phyloP scores from a whole-genome alignment of 257 asterid species.

The Plantago major region DNA sequence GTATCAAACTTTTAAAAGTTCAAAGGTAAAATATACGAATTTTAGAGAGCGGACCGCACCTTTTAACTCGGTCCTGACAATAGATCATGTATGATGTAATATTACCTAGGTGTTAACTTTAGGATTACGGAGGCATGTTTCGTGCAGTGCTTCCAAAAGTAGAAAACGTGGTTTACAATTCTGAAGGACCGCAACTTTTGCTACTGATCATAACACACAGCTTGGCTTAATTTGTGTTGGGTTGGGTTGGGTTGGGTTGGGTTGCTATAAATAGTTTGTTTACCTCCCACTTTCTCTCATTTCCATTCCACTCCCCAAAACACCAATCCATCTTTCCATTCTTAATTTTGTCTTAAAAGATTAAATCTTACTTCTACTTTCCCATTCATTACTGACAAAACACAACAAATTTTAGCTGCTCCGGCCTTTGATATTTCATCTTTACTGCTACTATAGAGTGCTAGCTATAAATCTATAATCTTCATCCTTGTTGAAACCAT shows the following conservation, averaged over 20 bases:
- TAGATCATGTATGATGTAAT: no score
- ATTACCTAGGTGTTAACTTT: neutral
- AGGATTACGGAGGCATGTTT: slow-evolving; percentile 5
- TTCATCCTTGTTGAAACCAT: neutral
- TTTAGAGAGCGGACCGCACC: no score
- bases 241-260: neutral
- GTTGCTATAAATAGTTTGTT: neutral
- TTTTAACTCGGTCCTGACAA: no score
- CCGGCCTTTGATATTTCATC: no score
- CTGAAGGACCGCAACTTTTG: neutral
- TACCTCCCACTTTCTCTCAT: neutral
- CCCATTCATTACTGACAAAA: no score
- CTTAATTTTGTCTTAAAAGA: neutral
- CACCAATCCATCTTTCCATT: neutral
- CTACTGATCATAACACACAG: neutral
- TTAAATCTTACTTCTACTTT: no score
- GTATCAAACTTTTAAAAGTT: no score
- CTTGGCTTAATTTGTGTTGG: neutral
- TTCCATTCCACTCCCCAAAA: no score
- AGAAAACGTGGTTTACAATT: neutral
- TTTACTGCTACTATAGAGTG: no score
- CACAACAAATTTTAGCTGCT: no score
- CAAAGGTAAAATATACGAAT: no score
- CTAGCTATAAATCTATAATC: no score
- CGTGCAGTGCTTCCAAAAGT: neutral